Conservation (phyloP, 805 yeast genomes). For the Yarrowia deformans region DNA sequence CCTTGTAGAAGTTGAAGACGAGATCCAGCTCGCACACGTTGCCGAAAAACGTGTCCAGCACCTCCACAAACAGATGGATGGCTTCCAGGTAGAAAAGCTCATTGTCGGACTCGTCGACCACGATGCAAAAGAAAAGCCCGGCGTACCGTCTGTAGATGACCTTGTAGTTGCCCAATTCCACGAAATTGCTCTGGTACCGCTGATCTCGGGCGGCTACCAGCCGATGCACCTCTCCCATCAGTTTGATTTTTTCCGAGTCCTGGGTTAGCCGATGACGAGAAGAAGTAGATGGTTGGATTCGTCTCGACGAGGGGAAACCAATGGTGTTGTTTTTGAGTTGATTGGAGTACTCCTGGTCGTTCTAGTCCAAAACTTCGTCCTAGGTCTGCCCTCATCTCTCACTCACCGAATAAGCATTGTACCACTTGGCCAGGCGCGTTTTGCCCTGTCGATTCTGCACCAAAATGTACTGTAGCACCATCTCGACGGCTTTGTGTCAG, state of each 20-base stretch:
- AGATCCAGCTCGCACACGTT: constrained; percentile 93
- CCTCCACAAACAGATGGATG: constrained; percentile 87
- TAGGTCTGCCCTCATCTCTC: neutral
- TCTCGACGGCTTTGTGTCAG: constrained; percentile 50
- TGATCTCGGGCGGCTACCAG: constrained; percentile 83
- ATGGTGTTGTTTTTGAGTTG: constrained; percentile 47
- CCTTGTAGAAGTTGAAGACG: constrained; percentile 88
- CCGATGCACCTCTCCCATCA: constrained; percentile 74
- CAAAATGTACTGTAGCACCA: constrained; percentile 82
- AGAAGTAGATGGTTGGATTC: constrained; percentile 48
- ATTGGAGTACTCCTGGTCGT: neutral
- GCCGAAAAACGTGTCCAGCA: constrained; percentile 82
- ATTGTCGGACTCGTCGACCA: constrained; percentile 79
- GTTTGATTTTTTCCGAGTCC: constrained; percentile 57
- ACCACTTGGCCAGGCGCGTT: constrained; percentile 86
- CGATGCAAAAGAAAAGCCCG: constrained; percentile 86
- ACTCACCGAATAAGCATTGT: constrained; percentile 54
- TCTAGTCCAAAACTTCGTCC: neutral
- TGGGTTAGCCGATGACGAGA: constrained; percentile 42
- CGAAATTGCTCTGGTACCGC: constrained; percentile 81
- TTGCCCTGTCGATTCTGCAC: constrained; percentile 95
- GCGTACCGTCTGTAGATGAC: constrained; percentile 90
- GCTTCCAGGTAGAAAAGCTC: constrained; percentile 84
- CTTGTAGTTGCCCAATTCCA: constrained; percentile 70
- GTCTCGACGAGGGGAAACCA: neutral